Evolutionary conservation across 2,329 filamentous ascomycete genomes (phyloP), one percentile per base, ranked within the genome.

Genomic region (Eutypa lata): DNA sequence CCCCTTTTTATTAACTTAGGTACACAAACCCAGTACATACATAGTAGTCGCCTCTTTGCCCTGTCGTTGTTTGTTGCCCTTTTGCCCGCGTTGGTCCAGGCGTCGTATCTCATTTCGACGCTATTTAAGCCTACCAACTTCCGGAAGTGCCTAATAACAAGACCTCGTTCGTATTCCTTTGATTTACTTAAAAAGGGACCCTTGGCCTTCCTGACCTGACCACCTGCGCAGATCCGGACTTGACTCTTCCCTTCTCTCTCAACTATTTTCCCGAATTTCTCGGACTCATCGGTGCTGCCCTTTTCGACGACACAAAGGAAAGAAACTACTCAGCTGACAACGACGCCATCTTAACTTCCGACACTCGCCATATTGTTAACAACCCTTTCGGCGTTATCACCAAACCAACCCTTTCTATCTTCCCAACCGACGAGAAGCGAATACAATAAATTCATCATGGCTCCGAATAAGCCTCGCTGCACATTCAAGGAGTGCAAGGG

Each of bases 401-500:
- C 37, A 28, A 40, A 6, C 31, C 19, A 38, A 35, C n/a, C n/a
- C n/a, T n/a, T n/a, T n/a, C n/a, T n/a, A n/a, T n/a, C n/a, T n/a
- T n/a, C n/a, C n/a, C n/a, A n/a, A n/a, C n/a, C n/a, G n/a, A n/a
- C n/a, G n/a, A n/a, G n/a, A n/a, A n/a, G n/a, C 13, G 35, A 38
- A 38, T 6, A 38, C 5, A 38, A 5, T 6, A 38, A 38, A 38
- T 8, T 7, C 35, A 38, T 50, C 61, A 87, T 86, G 82, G 82
- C 87, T 58, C 81, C 86, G 57, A 90, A 88, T 76, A 91, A 89
- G 80, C 85, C 88, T 63, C 87, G 89, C 64, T 97, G 94, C 80
- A 88, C 81, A 60, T 91, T 90, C 77, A 92, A 93, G 74, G 87
- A 91, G 63, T 97, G 94, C 84, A 90, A 86, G 69, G 87, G 91